Conservation (phyloP, 495 filamentous ascomycete genomes). For the Bathelium albidoporum region DNA sequence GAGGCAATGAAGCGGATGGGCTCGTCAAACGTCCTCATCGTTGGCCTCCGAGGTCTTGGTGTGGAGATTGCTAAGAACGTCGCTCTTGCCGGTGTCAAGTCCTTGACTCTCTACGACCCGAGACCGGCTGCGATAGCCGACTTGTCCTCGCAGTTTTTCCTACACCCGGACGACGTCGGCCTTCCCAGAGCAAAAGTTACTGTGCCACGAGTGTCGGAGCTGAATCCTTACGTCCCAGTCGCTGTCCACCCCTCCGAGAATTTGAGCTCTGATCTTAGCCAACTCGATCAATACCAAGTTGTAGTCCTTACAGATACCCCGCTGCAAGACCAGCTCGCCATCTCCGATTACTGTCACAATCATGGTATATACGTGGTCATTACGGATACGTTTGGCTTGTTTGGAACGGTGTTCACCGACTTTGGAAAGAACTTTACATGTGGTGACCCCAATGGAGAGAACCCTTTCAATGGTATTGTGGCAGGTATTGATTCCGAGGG, state of each 20-base stretch:
- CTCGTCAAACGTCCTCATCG: constrained; percentile 86
- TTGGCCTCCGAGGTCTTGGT: constrained; percentile 85
- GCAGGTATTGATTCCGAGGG: constrained; percentile 81
- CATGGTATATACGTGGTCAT: constrained; percentile 85
- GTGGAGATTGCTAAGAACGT: constrained; percentile 99
- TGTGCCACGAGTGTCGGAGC: constrained; percentile 78
- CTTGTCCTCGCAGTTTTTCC: constrained; percentile 94
- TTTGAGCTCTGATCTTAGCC: constrained; percentile 57
- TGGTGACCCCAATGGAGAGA: constrained; percentile 85
- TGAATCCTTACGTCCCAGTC: constrained; percentile 94
- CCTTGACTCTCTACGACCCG: constrained; percentile 77
- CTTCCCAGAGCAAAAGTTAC: constrained; percentile 81
- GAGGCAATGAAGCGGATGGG: constrained; percentile 99
- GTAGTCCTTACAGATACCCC: constrained; percentile 82
- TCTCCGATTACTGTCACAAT: constrained; percentile 85
- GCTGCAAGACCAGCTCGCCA: constrained; percentile 63
- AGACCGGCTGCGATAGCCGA: constrained; percentile 72
- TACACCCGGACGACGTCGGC: constrained; percentile 77
- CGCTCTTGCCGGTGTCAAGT: constrained; percentile 88
- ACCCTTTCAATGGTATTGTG: constrained; percentile 76
- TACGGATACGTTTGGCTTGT: constrained; percentile 82
- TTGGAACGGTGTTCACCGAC: constrained; percentile 94
- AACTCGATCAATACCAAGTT: constrained; percentile 80
- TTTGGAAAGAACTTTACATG: constrained; percentile 89
- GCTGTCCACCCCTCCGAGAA: constrained; percentile 55